Evolutionary conservation across 306 rosid species (phyloP), one percentile per base, ranked within the genome.

Genomic region (Canavalia gladiata): DNA sequence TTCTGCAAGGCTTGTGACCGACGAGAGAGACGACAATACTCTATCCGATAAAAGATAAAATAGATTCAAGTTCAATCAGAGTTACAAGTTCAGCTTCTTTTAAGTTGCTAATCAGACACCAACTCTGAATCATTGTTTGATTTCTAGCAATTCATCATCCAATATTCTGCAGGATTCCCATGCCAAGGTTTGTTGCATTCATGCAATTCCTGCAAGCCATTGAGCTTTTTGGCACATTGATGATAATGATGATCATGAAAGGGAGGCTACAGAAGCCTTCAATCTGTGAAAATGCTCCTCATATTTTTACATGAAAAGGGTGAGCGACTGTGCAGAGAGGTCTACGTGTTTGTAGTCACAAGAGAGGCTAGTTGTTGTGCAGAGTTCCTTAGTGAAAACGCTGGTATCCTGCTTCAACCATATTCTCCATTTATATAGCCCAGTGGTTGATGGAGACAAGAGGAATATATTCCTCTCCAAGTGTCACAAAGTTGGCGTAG

Each of bases 111-210:
- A 18, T 18, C 25, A 18, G 25, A 18, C 25, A 18, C 25, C 25
- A 18, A 18, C 25, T 18, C 25, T 18, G 25, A 18, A 18, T 18
- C 25, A 18, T 18, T 18, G 25, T 18, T 18, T 18, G 25, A 18
- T 68, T 50, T 82, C 43, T 28, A 58, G 34, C 6, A 74, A 45
- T 7, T 74, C 78, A 39, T 79, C 64, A 9, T 50, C 60, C 77
- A 10, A 28, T 56, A 33, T 25, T 56, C 57, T 6, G 25, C 25
- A 18, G 25, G 25, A 18, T 18, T 18, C 25, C 25, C 31, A 3
- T 54, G 31, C 31, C 59, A 54, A 54, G 30, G 59, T 54, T 18
- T 56, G 2, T 35, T 28, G 25, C 25, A 18, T 18, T 18, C 25
- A 18, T 18, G 25, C 25, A 18, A 18, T 18, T 18, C 25, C 25